These are phyloP conservation scores for Ceratocystis diversiconidia DNA, from an alignment of 2,329 filamentous ascomycete genomes.

Conservation along the genomic window DNA sequence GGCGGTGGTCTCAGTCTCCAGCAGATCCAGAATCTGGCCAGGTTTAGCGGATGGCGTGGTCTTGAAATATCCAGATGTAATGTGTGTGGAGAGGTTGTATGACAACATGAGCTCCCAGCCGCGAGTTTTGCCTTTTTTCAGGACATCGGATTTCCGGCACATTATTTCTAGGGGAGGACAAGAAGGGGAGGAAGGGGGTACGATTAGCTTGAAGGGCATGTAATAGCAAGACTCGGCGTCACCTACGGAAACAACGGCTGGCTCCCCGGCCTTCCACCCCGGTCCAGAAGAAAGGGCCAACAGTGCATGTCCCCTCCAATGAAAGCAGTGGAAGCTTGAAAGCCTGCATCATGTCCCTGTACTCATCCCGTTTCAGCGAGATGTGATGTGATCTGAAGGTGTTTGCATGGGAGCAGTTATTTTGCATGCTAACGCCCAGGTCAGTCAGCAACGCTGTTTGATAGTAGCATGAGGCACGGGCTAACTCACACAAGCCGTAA, in stretches of 20 bases:
- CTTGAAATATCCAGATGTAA: slow-evolving; percentile 48
- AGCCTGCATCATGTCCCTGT: slow-evolving; percentile 41
- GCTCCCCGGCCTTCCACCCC: slow-evolving; percentile 42
- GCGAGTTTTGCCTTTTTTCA: slow-evolving; percentile 48
- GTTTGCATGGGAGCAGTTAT: slow-evolving; percentile 40
- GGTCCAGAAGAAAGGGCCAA: slow-evolving; percentile 51
- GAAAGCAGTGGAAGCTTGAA: slow-evolving; percentile 41
- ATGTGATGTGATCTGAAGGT: slow-evolving; percentile 44
- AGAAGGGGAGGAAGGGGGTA: background rate
- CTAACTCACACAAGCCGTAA: slow-evolving; percentile 40
- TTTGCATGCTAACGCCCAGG: slow-evolving; percentile 34
- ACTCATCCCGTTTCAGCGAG: slow-evolving; percentile 36
- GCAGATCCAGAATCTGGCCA: slow-evolving; percentile 31
- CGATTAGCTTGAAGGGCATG: background rate
- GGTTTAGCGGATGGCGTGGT: slow-evolving; percentile 38
- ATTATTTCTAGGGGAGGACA: slow-evolving; percentile 34
- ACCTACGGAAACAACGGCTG: slow-evolving; percentile 42
- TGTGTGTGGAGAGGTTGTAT: slow-evolving; percentile 37
- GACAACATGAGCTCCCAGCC: slow-evolving; percentile 52
- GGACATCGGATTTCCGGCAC: slow-evolving; percentile 51
- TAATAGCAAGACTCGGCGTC: background rate
- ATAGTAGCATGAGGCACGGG: background rate
- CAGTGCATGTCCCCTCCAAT: slow-evolving; percentile 44
- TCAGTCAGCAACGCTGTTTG: background rate
- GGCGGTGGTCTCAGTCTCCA: slow-evolving; percentile 33